A percentile compares a stretch with the other conserved stretches of the same genome.
phyloP scores from a whole-genome alignment of 2,329 filamentous ascomycete species.

The Spiromastix sp. region DNA sequence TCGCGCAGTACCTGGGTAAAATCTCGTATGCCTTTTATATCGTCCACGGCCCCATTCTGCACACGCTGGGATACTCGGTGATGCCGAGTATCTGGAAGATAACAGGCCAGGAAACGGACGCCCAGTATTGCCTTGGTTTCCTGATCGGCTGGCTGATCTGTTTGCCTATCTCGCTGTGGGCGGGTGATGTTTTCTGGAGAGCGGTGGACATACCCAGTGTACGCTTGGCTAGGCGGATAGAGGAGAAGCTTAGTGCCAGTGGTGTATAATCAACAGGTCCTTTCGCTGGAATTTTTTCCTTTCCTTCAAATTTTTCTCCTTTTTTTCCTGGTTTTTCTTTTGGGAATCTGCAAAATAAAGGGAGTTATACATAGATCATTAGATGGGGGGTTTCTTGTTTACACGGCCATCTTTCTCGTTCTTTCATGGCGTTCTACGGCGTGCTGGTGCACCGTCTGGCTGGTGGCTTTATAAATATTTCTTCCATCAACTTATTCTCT shows the following conservation, averaged over 20 bases:
- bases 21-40: slow-evolving; percentile 39
- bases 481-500: too few relatives aligned
- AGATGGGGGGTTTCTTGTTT: too few relatives aligned
- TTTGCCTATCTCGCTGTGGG: slow-evolving; percentile 39
- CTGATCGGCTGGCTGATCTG: slow-evolving; percentile 30
- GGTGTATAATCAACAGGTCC: slow-evolving; percentile 1
- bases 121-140: slow-evolving; percentile 30
- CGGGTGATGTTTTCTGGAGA: slow-evolving; percentile 51
- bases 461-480: too few relatives aligned
- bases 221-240: slow-evolving; percentile 41
- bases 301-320: neutral
- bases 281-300: neutral
- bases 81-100: slow-evolving; percentile 32
- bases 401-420: too few relatives aligned
- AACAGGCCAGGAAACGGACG: slow-evolving; percentile 29
- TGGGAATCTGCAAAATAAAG: neutral
- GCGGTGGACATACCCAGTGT: slow-evolving; percentile 43
- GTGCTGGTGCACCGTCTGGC: too few relatives aligned
- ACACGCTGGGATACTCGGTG: slow-evolving; percentile 33
- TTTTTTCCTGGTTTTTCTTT: neutral
- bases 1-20: slow-evolving; percentile 37
- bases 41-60: slow-evolving; percentile 36
- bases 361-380: too few relatives aligned
- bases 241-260: slow-evolving; percentile 21
- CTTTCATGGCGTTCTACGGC: too few relatives aligned